Percentiles rank a stretch among this genome's conserved stretches.
phyloP scores from a whole-genome alignment of 495 filamentous ascomycete species.

The Haplographium delicatum region DNA sequence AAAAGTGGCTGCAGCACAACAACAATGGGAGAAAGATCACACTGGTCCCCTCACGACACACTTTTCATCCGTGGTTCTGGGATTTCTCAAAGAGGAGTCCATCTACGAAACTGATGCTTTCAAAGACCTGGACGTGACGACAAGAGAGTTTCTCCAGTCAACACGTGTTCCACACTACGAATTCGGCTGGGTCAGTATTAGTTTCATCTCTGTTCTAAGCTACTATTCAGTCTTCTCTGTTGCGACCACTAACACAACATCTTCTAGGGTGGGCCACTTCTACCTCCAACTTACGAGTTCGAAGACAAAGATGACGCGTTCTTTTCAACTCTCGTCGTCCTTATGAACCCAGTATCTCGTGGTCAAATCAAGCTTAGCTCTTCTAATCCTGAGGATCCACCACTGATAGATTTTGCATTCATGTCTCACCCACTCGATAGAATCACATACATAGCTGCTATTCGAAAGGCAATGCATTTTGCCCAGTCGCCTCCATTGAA shows the following conservation, averaged over 20 bases:
- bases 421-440: neutral
- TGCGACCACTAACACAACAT: no score
- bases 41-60: neutral
- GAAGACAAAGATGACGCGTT: neutral
- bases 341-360: neutral
- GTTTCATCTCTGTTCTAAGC: no score
- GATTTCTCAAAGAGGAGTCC: neutral
- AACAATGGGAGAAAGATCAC: neutral
- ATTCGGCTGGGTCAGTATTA: neutral
- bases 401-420: neutral
- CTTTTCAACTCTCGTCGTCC: neutral
- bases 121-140: neutral
- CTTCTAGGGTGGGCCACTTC: neutral
- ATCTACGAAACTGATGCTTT: neutral
- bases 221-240: no score
- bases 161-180: neutral
- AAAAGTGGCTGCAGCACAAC: neutral
- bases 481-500: no score
- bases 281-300: neutral
- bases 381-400: neutral
- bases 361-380: neutral
- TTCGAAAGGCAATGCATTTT: no score
- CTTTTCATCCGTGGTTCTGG: neutral
- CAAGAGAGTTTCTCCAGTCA: neutral
- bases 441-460: no score